phyloP scores from a whole-genome alignment of 208 protist genomes.

The Trypanosoma melophagium region DNA sequence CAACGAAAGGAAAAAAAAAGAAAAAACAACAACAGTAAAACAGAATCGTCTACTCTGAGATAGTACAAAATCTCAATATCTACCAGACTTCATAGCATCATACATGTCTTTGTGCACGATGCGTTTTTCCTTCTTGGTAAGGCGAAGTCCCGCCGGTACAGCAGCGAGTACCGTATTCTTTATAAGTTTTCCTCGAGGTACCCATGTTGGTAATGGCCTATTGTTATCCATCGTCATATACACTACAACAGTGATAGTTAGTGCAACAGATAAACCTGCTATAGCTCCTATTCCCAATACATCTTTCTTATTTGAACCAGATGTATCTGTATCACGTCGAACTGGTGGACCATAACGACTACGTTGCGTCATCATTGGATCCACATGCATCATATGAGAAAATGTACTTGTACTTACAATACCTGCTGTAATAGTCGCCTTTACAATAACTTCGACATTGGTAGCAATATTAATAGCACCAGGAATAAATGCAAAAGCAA shows the following conservation, averaged over 20 bases:
- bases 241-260: slow-evolving; percentile 63
- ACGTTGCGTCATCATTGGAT: slow-evolving; percentile 67
- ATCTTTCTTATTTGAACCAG: slow-evolving; percentile 30
- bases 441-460: slow-evolving; percentile 64
- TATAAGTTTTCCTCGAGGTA: slow-evolving; percentile 78
- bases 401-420: slow-evolving; percentile 48
- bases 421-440: slow-evolving; percentile 40
- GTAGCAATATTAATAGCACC: slow-evolving; percentile 49
- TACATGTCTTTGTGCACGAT: slow-evolving; percentile 80
- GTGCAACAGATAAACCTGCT: slow-evolving; percentile 47
- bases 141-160: slow-evolving; percentile 47
- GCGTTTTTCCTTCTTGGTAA: slow-evolving; percentile 49
- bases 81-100: slow-evolving; percentile 80
- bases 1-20: background rate
- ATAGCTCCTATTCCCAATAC: slow-evolving; percentile 58
- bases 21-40: no score
- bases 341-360: slow-evolving; percentile 62
- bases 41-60: background rate
- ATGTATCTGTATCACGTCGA: background rate
- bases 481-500: slow-evolving; percentile 79
- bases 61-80: slow-evolving; percentile 33
- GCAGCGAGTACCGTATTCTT: slow-evolving; percentile 75
- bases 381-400: slow-evolving; percentile 61
- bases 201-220: slow-evolving; percentile 76
- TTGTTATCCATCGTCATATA: slow-evolving; percentile 79